Evolutionary conservation across 371 early-diverging fungal species (phyloP).

Genomic region (Rhizopus stolonifer): DNA sequence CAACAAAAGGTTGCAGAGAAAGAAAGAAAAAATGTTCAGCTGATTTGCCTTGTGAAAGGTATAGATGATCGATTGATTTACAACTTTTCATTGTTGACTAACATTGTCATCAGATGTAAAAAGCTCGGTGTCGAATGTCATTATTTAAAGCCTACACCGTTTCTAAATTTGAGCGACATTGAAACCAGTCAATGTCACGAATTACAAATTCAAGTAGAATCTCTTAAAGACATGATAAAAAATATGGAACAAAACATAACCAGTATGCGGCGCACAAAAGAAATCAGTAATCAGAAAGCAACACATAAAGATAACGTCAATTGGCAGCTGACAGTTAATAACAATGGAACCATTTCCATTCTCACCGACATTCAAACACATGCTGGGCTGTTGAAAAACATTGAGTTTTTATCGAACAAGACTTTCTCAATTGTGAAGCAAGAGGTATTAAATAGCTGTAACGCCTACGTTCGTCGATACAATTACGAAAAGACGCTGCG

Average conservation of each 20-base stretch:
- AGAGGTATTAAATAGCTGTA: neutral
- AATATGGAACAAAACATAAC: conserved; percentile 23
- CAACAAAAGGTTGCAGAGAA: conserved; percentile 41
- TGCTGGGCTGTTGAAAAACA: conserved; percentile 9
- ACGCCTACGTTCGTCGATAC: neutral
- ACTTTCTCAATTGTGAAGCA: neutral
- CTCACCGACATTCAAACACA: conserved; percentile 18
- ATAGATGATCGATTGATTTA: neutral
- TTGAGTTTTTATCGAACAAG: conserved; percentile 6
- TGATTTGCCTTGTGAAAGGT: conserved; percentile 47
- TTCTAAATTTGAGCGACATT: conserved; percentile 7
- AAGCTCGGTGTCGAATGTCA: conserved; percentile 23
- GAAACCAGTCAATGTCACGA: conserved; percentile 6
- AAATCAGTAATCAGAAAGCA: neutral
- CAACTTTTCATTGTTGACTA: neutral
- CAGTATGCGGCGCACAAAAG: conserved; percentile 1
- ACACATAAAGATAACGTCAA: neutral
- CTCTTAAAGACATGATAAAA: conserved; percentile 14
- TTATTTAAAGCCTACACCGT: conserved; percentile 16
- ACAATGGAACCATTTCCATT: conserved; percentile 14
- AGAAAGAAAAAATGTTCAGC: conserved; percentile 46
- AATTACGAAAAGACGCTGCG: neutral
- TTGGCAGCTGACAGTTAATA: conserved; percentile 13
- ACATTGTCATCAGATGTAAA: conserved; percentile 20
- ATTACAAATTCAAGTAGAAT: conserved; percentile 17